Conservation (phyloP, 176 grass and related monocot species). For the Tillandsia fasciculata region DNA sequence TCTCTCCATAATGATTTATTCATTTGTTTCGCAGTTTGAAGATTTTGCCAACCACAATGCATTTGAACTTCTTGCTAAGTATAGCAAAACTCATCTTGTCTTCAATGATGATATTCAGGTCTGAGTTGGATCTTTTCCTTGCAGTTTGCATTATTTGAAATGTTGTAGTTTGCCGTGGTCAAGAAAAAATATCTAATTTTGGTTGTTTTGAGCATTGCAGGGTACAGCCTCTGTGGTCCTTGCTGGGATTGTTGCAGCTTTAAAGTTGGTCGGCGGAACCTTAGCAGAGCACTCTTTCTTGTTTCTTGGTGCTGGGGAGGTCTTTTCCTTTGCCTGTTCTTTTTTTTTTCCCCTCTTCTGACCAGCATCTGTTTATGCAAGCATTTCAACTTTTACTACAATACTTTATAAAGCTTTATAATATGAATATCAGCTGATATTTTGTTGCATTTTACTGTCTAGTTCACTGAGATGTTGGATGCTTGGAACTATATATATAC, state of each 20-base stretch:
- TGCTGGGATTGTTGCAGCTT: slow-evolving; percentile 71
- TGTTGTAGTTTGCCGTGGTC: background rate
- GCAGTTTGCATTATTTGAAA: background rate
- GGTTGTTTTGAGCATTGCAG: slow-evolving; percentile 29
- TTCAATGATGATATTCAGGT: slow-evolving; percentile 99
- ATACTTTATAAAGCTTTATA: background rate
- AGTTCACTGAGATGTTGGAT: too few species aligned
- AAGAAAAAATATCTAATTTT: background rate
- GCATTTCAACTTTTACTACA: background rate
- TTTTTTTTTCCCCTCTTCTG: background rate
- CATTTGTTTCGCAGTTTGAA: slow-evolving; percentile 51
- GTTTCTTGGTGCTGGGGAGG: slow-evolving; percentile 99
- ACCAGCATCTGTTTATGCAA: background rate
- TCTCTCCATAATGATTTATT: background rate
- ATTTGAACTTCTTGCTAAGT: slow-evolving; percentile 80
- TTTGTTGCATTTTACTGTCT: too few species aligned
- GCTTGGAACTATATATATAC: too few species aligned
- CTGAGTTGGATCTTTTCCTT: slow-evolving; percentile 9
- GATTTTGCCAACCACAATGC: slow-evolving; percentile 99
- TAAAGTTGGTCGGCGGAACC: slow-evolving; percentile 65
- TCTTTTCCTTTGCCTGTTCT: slow-evolving; percentile 12
- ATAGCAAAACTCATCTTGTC: slow-evolving; percentile 78
- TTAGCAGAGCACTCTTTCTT: slow-evolving; percentile 80
- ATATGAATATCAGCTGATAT: background rate
- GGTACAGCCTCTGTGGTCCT: slow-evolving; percentile 91